Evolutionary conservation across 2,329 filamentous ascomycete genomes (phyloP).

Genomic region (Aureobasidium sp.): DNA sequence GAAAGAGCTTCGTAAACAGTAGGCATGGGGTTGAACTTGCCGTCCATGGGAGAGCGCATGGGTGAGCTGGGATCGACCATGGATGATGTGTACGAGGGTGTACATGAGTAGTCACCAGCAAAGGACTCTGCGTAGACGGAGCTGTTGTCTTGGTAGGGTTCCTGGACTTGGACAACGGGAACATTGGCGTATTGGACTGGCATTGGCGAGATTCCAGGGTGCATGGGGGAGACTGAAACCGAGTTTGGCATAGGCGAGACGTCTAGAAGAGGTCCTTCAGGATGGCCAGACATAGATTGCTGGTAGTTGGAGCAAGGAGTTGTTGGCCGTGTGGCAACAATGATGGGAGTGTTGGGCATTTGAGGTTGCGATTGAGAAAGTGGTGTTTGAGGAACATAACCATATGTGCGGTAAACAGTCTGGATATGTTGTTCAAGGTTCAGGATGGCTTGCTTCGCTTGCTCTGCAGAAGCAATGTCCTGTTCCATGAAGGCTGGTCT

Average conservation of each 20-base stretch:
- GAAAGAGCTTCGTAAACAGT: conserved; percentile 27
- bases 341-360: conserved; percentile 22
- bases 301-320: conserved; percentile 10
- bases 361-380: conserved; percentile 15
- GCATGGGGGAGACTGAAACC: conserved; percentile 38
- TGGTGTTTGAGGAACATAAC: conserved; percentile 22
- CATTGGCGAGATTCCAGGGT: conserved; percentile 37
- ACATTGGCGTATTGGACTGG: conserved; percentile 39
- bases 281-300: not conserved
- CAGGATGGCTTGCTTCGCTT: conserved; percentile 23
- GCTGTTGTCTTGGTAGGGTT: conserved; percentile 24
- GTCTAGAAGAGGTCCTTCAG: conserved; percentile 38
- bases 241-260: conserved; percentile 32
- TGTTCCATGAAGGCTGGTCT: conserved; percentile 16
- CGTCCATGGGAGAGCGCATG: conserved; percentile 24
- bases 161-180: conserved; percentile 35
- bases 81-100: conserved; percentile 42
- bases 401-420: conserved; percentile 33
- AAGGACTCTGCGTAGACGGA: conserved; percentile 18
- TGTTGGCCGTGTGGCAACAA: conserved; percentile 12
- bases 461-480: conserved; percentile 14
- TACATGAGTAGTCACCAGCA: conserved; percentile 35
- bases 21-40: conserved; percentile 28
- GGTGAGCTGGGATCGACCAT: conserved; percentile 39
- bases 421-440: conserved; percentile 36